These are phyloP conservation scores for Boletus vinaceobasis DNA, from an alignment of 768 basidiomycete species.

Conservation along the genomic window DNA sequence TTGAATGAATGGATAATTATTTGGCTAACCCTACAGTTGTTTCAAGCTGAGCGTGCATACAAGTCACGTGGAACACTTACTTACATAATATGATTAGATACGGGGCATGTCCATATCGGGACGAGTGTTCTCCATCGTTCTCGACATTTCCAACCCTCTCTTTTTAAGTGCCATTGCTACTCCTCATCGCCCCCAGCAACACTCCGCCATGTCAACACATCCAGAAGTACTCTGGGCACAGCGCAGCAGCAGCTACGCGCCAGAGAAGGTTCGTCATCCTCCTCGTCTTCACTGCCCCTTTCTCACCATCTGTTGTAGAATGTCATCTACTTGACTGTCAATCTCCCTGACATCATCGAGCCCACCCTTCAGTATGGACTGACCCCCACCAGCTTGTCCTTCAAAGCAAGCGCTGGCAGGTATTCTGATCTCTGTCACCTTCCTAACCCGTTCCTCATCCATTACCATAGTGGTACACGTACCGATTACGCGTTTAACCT, in stretches of 20 bases:
- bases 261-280: conserved; percentile 58
- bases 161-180: conserved; percentile 4
- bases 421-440: conserved; percentile 33
- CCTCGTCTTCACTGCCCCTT: background rate
- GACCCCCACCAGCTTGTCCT: conserved; percentile 53
- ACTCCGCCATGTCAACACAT: conserved; percentile 45
- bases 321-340: conserved; percentile 79
- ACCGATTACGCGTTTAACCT: conserved; percentile 74
- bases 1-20: too few species aligned
- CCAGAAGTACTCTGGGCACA: conserved; percentile 97
- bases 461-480: conserved; percentile 36
- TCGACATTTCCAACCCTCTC: conserved; percentile 24
- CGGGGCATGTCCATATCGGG: conserved; percentile 12
- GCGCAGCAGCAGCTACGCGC: conserved; percentile 64
- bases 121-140: conserved; percentile 31
- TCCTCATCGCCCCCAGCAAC: conserved; percentile 7
- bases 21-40: too few species aligned
- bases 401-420: conserved; percentile 66
- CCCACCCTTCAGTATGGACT: conserved; percentile 58
- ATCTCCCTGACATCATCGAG: conserved; percentile 70
- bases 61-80: conserved; percentile 16
- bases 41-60: too few species aligned
- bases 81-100: conserved; percentile 16
- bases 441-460: conserved; percentile 4
- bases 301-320: conserved; percentile 50